Conservation (phyloP, 768 basidiomycete genomes). For the Amanita subjunquillea region DNA sequence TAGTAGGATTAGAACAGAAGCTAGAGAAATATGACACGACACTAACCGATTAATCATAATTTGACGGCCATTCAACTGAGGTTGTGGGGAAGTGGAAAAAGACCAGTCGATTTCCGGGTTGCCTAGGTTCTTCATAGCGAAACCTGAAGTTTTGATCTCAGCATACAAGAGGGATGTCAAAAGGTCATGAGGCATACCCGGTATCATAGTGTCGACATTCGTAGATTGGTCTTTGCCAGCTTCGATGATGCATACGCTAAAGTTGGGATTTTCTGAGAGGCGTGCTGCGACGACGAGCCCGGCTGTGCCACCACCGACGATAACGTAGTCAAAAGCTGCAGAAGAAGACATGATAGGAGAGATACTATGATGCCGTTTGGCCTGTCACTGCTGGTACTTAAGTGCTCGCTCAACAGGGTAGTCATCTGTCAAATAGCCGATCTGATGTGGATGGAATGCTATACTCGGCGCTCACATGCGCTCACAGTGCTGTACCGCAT, state of each 20-base stretch:
- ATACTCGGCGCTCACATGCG: too few species aligned
- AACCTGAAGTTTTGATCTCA: neutral
- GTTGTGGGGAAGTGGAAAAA: conserved; percentile 16
- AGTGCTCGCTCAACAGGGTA: too few species aligned
- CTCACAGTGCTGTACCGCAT: too few species aligned
- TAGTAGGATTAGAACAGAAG: neutral
- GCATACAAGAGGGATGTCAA: neutral
- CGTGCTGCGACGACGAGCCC: conserved; percentile 23
- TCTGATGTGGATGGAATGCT: too few species aligned
- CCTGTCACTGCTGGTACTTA: neutral
- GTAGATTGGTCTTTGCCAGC: conserved; percentile 16
- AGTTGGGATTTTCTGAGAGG: conserved; percentile 21
- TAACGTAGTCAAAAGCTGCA: conserved; percentile 42
- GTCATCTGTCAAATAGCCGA: too few species aligned
- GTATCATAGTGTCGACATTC: conserved; percentile 11
- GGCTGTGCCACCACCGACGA: conserved; percentile 22
- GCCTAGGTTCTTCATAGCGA: conserved; percentile 5
- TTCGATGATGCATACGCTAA: conserved; percentile 29
- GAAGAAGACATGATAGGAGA: conserved; percentile 1
- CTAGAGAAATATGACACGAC: neutral
- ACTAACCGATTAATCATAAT: conserved; percentile 5
- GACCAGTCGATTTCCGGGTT: conserved; percentile 17
- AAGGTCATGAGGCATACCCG: conserved; percentile 8
- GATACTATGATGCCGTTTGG: neutral
- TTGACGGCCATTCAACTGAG: conserved; percentile 9